Evolutionary conservation across 1,139 yeast species (phyloP).

Genomic region (Diutina neorugosa): DNA sequence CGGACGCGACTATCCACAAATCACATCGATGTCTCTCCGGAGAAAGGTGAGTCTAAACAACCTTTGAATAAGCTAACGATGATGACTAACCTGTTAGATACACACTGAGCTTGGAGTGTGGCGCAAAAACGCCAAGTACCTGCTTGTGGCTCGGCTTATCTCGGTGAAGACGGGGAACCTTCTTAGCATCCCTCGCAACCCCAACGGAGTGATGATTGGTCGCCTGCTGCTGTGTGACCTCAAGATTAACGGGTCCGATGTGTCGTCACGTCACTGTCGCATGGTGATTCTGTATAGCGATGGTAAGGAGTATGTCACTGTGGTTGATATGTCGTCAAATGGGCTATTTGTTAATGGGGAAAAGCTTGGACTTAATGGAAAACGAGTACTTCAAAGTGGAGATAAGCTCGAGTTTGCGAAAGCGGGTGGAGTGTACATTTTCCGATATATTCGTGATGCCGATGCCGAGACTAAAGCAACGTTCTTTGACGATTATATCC

Average conservation of each 20-base stretch:
- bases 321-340: slow-evolving; percentile 52
- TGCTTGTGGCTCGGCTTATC: slow-evolving; percentile 17
- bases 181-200: slow-evolving; percentile 22
- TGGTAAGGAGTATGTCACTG: slow-evolving; percentile 29
- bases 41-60: neutral
- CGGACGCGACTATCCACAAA: neutral
- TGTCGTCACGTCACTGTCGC: slow-evolving; percentile 56
- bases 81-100: neutral
- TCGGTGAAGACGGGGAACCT: slow-evolving; percentile 20
- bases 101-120: neutral
- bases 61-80: no score
- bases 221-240: slow-evolving; percentile 55
- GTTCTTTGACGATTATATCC: slow-evolving; percentile 48
- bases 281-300: slow-evolving; percentile 27
- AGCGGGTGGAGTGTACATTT: slow-evolving; percentile 35
- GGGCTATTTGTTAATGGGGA: slow-evolving; percentile 58
- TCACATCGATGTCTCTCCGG: neutral
- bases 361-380: slow-evolving; percentile 23
- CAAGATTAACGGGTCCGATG: slow-evolving; percentile 43
- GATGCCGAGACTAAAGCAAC: slow-evolving; percentile 16
- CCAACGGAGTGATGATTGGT: slow-evolving; percentile 33
- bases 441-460: slow-evolving; percentile 30
- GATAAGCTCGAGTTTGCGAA: slow-evolving; percentile 55
- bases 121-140: slow-evolving; percentile 1
- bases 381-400: slow-evolving; percentile 45